These are phyloP conservation scores for Ascosphaera acerosa DNA, from an alignment of 2,329 filamentous ascomycete genomes.

Conservation along the genomic window DNA sequence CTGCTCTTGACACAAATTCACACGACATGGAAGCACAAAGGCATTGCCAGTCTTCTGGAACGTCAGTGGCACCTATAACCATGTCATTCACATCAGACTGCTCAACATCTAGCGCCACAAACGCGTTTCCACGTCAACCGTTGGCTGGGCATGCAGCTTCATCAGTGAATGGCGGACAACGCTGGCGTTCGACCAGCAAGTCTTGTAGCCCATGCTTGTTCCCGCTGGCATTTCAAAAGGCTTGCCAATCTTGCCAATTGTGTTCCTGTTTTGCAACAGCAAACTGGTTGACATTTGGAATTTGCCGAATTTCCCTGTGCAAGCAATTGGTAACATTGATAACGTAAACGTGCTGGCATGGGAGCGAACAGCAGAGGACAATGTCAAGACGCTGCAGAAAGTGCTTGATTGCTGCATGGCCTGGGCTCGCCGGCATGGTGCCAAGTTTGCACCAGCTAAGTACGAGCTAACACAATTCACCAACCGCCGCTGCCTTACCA, in stretches of 20 bases:
- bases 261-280: constrained; percentile 10
- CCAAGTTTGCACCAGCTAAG: constrained; percentile 7
- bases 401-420: constrained; percentile 5
- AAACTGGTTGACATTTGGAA: constrained; percentile 7
- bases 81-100: background rate
- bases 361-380: constrained; percentile 3
- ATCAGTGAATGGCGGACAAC: constrained; percentile 4
- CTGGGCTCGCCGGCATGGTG: constrained; percentile 6
- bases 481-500: background rate
- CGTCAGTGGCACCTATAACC: background rate
- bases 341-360: constrained; percentile 4
- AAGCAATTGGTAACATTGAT: constrained; percentile 5
- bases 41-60: background rate
- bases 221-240: constrained; percentile 3
- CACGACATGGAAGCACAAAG: background rate
- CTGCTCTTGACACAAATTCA: background rate
- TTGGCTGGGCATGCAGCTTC: constrained; percentile 3
- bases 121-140: background rate
- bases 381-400: constrained; percentile 6
- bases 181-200: constrained; percentile 5
- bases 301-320: constrained; percentile 1
- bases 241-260: constrained; percentile 8
- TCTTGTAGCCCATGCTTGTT: constrained; percentile 1
- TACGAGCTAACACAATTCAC: constrained; percentile 8
- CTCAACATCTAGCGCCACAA: background rate